Base-by-base conservation (phyloP, 2,329 filamentous ascomycete species). In the Fusarium circinatum region DNA sequence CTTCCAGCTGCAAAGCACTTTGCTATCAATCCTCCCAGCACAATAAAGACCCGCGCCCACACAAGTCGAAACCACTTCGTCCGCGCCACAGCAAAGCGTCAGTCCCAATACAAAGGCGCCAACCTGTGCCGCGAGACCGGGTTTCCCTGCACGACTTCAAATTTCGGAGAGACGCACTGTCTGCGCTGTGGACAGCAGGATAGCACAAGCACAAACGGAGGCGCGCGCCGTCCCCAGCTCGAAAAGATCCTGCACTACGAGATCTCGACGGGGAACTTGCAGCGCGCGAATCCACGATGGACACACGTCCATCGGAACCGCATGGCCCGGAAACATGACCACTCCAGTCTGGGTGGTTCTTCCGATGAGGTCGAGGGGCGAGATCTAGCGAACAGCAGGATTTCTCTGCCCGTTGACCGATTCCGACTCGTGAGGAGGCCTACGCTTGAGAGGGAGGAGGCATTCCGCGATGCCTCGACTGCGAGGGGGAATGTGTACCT, bases 381-480 rank as follows among this genome's bases (percentile, higher is more conserved):
- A 32, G 80, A 80, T 15, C 78, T 85, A 24, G 83, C 83, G 2
- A 76, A 75, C 24, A 82, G 80, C 65, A 71, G 76, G 44, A 68
- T 82, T n/a, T 76, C 78, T n/a, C 78, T 84, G 6, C 83, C 84
- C 5, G 79, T 81, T 38, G 84, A 85, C 66, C 66, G 76, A 41
- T 75, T 71, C 20, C 78, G 79, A 20, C 79, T 82, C 32, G 68
- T 68, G n/a, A 80, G 83, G 14, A 79, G 78, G 14, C 85, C 85
- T 5, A 82, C 81, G 2, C 80, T 87, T 28, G 85, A 86, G 70
- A 79, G 86, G 15, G 82, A 87, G 73, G 84, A 86, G 48, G 86
- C 86, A 11, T 87, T 87, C 45, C 79, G 83, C 49, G 84, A 85
- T 51, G 78, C 79, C 8, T 78, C 79, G 26, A 86, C 84, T 0